Evolutionary conservation across 805 yeast genomes (phyloP), one percentile per base, ranked within the genome.

Genomic region (Priceomyces haplophilus): DNA sequence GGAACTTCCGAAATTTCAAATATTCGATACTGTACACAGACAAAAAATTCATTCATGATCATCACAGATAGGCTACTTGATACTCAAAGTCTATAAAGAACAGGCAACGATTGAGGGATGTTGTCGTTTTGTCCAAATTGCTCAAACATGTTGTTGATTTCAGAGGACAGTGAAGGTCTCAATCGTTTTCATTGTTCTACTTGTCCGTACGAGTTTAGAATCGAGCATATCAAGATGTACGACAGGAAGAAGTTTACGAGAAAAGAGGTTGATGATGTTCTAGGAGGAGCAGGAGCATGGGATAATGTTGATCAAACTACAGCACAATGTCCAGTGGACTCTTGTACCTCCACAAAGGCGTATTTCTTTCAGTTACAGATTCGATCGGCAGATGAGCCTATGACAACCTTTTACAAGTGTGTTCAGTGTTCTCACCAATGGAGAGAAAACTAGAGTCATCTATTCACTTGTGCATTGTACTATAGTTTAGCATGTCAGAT

Each of bases 211-310:
- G 91, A 88, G 58, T 93, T 91, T 61, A 89, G 90, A 31, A 88
- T 93, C 38, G 76, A 75, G 20, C 96, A 91, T 2, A 73, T 87
- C 33, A 89, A 84, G 55, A 80, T 93, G 65, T 93, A 73, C 61
- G 97, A 90, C 58, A 75, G 97, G 43, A 88, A 86, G 58, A 76
- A 78, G 47, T 74, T 93, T 54, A 84, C 86, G 24, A 73, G 96
- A 60, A 93, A 93, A 58, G 85, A 88, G 51, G 91, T 93, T 2
- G 99, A 93, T 63, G 99, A 91, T 67, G 96, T 93, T 10, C 74
- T 93, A 13, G 99, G 99, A 44, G 96, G 96, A 27, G 93, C 82
- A 48, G 97, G 96, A 23, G 95, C 97, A 1, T 93, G 99, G 99
- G 98, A 91, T 62, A 91, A 93, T 58, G 99, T 93, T 20, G 99